Evolutionary conservation across 345 rosid genomes (phyloP).

Genomic region (Acer saccharum): DNA sequence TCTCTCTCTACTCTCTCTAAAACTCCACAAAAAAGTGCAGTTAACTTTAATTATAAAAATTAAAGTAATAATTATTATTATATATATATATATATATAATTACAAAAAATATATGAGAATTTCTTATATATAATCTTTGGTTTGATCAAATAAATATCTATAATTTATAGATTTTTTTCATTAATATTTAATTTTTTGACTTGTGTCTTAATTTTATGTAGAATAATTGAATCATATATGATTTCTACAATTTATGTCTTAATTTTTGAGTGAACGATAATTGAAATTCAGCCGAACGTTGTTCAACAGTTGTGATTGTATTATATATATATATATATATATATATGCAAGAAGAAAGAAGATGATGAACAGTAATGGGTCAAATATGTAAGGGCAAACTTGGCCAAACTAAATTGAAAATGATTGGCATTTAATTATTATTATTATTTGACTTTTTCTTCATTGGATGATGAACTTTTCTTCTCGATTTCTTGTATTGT

Average conservation of each 20-base stretch:
- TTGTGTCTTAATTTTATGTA: neutral
- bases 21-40: neutral
- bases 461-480: neutral
- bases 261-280: too few relatives aligned
- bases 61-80: too few relatives aligned
- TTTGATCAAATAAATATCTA: too few relatives aligned
- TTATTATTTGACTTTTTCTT: slow-evolving; percentile 7
- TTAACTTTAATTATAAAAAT: neutral
- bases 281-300: too few relatives aligned
- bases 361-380: slow-evolving; percentile 3
- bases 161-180: neutral
- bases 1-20: neutral
- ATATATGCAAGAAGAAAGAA: neutral
- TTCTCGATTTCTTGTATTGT: neutral
- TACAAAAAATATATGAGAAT: too few relatives aligned
- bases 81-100: neutral
- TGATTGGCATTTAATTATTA: slow-evolving; percentile 25
- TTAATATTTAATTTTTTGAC: neutral
- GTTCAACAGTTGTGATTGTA: too few relatives aligned
- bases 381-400: neutral
- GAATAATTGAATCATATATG: neutral
- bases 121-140: too few relatives aligned
- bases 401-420: slow-evolving; percentile 25
- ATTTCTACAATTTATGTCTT: too few relatives aligned
- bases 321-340: too few relatives aligned